phyloP scores from a whole-genome alignment of 2,329 filamentous ascomycete genomes.

The Sphaceloma murrayae region DNA sequence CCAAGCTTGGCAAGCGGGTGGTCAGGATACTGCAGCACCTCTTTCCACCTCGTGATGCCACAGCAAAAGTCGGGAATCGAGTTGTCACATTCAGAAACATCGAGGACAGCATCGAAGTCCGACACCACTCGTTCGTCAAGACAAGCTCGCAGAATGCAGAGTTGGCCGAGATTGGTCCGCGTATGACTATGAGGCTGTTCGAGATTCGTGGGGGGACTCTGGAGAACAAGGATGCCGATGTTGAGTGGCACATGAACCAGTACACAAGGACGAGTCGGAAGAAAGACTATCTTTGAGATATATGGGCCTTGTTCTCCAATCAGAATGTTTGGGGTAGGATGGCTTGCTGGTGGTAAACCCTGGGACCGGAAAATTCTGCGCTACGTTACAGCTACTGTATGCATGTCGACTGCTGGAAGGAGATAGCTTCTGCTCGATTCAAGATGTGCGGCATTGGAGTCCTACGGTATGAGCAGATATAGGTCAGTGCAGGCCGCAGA shows the following conservation, averaged over 20 bases:
- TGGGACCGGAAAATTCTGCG: no score
- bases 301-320: no score
- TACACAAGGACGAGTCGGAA: conserved; percentile 90
- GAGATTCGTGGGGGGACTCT: conserved; percentile 86
- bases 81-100: conserved; percentile 93
- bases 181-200: conserved; percentile 96
- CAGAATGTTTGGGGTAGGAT: no score
- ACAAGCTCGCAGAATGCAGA: conserved; percentile 86
- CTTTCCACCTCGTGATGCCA: conserved; percentile 77
- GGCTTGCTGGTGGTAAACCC: background rate
- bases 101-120: conserved; percentile 77
- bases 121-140: conserved; percentile 88
- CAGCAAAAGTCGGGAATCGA: conserved; percentile 74
- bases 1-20: conserved; percentile 67
- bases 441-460: no score
- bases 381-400: no score
- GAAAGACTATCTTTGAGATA: conserved; percentile 87
- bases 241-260: conserved; percentile 93
- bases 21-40: conserved; percentile 88
- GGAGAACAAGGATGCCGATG: conserved; percentile 89
- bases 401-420: no score
- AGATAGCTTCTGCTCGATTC: no score
- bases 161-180: conserved; percentile 77
- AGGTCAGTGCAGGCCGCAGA: no score
- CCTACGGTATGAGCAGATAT: no score